Conservation (phyloP, 2,329 filamentous ascomycete species). For the Chalaropsis ovoidea region DNA sequence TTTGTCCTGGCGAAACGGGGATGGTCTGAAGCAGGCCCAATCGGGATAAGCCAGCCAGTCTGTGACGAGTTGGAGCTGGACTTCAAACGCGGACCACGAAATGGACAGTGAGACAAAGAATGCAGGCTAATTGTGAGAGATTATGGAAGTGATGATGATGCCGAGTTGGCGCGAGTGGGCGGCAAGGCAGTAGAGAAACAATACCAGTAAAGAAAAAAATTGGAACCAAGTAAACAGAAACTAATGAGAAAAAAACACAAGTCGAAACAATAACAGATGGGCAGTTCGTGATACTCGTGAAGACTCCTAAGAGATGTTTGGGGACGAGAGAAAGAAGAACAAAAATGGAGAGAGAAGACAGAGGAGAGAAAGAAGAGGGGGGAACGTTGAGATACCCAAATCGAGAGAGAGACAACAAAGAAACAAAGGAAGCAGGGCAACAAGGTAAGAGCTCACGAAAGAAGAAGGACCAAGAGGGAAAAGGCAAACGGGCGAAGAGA, state of each 20-base stretch:
- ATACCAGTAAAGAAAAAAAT: slow-evolving; percentile 10
- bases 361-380: background rate
- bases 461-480: background rate
- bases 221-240: background rate
- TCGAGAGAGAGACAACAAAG: background rate
- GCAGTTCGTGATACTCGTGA: slow-evolving; percentile 7
- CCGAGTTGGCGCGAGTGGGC: background rate
- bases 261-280: slow-evolving; percentile 10
- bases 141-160: slow-evolving; percentile 4
- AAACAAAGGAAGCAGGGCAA: slow-evolving; percentile 2
- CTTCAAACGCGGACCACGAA: background rate
- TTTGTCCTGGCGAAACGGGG: slow-evolving; percentile 4
- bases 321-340: background rate
- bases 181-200: background rate
- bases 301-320: slow-evolving; percentile 9
- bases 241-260: slow-evolving; percentile 3
- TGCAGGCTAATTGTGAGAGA: slow-evolving; percentile 5
- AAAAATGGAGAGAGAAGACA: background rate
- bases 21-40: slow-evolving; percentile 16
- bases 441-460: slow-evolving; percentile 9
- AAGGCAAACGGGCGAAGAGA: background rate
- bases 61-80: slow-evolving; percentile 8
- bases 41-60: slow-evolving; percentile 9
- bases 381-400: slow-evolving; percentile 5
- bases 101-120: background rate